Base-by-base conservation (phyloP, 192 early-diverging fungal genomes). In the Umbelopsis sp. region DNA sequence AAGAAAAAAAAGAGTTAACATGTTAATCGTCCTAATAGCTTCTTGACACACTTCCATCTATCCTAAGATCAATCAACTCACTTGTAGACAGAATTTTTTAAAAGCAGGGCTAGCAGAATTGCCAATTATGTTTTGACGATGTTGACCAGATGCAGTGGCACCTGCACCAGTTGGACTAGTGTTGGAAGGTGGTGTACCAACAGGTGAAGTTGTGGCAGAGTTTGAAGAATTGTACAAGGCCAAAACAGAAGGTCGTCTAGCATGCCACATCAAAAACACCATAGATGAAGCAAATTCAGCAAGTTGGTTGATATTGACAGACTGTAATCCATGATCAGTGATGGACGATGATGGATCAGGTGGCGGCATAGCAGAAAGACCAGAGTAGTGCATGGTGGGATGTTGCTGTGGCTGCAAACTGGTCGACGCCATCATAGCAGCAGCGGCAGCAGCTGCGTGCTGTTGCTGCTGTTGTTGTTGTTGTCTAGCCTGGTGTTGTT, bases 281-380 rank as follows among this genome's bases (percentile, higher is more conserved):
- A 88, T 86, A 26, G 84, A 81, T 44, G 87, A 80, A 3, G 82
- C 85, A 71, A 88, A 88, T 24, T 86, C 84, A 20, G 87, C 82
- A 17, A 86, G 76, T 45, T 86, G 79, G n/a, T 70, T 43, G 34
- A 76, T 72, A 51, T 25, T 73, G 45, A 65, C 65, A 52, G 73
- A 65, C 66, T 59, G 69, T 2, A 22, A 38, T 5, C 29, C 38
- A 45, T 54, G 32, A 56, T 43, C 36, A 34, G 32, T 26, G 34
- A 59, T 36, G 29, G 73, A 62, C 14, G 66, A 26, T 36, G 53
- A 26, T 36, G 53, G 32, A 62, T 29, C 43, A 41, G 50, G 36
- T 47, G 38, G 38, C 14, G 53, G 29, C 34, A 69, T 45, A 69
- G 45, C 72, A 68, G 22, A 54, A 47, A 44, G 76, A 36, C 8